Percentiles rank a stretch among this genome's conserved stretches.
These are phyloP conservation scores for Coccomyxa sp. DNA, from an alignment of 139 green algal genomes.

Conservation along the genomic window DNA sequence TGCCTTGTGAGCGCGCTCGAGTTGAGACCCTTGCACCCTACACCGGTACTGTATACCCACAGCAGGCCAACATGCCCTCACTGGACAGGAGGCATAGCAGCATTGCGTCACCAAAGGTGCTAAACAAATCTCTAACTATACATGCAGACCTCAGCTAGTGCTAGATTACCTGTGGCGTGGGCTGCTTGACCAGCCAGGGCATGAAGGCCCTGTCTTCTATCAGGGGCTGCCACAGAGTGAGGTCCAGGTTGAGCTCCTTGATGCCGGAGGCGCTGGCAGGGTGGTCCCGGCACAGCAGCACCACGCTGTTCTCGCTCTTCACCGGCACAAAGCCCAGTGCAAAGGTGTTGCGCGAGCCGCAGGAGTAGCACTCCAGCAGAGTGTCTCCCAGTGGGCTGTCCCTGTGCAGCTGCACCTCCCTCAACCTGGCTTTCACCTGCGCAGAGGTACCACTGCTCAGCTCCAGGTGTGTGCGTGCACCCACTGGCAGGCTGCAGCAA, in stretches of 20 bases:
- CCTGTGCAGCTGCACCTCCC: conserved; percentile 89
- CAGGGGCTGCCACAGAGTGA: conserved; percentile 89
- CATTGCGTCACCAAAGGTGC: too few species aligned
- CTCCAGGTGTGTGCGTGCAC: neutral
- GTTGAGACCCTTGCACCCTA: neutral
- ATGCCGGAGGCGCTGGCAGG: conserved; percentile 62
- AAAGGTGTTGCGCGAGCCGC: conserved; percentile 90
- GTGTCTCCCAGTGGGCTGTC: conserved; percentile 90
- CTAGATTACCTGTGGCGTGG: conserved; percentile 38
- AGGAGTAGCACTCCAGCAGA: conserved; percentile 95
- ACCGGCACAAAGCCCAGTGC: conserved; percentile 94
- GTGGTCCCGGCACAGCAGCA: conserved; percentile 88
- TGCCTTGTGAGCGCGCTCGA: neutral
- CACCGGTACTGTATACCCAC: neutral
- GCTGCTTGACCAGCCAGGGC: conserved; percentile 86
- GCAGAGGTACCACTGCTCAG: conserved; percentile 5
- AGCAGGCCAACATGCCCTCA: neutral
- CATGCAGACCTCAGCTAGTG: neutral
- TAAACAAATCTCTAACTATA: too few species aligned
- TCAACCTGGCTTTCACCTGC: conserved; percentile 64
- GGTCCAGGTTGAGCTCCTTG: conserved; percentile 77
- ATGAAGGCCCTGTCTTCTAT: conserved; percentile 85
- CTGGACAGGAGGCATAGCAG: too few species aligned
- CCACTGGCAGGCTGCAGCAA: neutral
- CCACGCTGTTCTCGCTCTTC: conserved; percentile 74